Evolutionary conservation across 2,329 filamentous ascomycete species (phyloP).

Genomic region (Paecilomyces formosus): DNA sequence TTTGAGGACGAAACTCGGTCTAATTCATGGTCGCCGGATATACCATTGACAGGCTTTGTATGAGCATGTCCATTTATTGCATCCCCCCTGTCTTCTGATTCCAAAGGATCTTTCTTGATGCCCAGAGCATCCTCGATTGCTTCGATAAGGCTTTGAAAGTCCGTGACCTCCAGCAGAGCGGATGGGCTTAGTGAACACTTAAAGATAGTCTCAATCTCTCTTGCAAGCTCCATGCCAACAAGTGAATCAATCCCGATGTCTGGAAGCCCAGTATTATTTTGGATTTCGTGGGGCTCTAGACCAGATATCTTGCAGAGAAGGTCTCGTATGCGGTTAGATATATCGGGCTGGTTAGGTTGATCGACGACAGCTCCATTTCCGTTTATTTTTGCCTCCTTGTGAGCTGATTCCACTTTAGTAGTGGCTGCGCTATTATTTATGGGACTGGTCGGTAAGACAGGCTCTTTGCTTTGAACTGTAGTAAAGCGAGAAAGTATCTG

Average conservation of each 20-base stretch:
- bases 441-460: background rate
- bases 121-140: background rate
- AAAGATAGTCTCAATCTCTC: conserved; percentile 28
- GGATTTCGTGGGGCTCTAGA: conserved; percentile 30
- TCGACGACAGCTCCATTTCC: background rate
- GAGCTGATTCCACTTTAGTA: background rate
- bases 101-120: too few species aligned
- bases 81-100: too few species aligned
- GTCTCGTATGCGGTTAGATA: conserved; percentile 2
- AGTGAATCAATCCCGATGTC: conserved; percentile 41
- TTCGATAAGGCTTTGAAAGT: conserved; percentile 6
- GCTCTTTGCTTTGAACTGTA: background rate
- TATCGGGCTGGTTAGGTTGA: conserved; percentile 1
- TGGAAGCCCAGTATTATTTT: conserved; percentile 22
- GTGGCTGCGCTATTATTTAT: background rate
- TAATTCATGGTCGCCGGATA: too few species aligned
- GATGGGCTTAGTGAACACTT: conserved; percentile 19
- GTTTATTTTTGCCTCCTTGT: background rate
- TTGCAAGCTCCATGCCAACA: conserved; percentile 42
- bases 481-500: background rate
- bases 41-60: too few species aligned
- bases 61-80: too few species aligned
- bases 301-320: conserved; percentile 19
- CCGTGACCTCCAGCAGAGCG: conserved; percentile 21
- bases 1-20: too few species aligned